Evolutionary conservation across 106 monocot genomes (phyloP), one percentile per base, ranked within the genome.

Genomic region (Agapanthus africanus): DNA sequence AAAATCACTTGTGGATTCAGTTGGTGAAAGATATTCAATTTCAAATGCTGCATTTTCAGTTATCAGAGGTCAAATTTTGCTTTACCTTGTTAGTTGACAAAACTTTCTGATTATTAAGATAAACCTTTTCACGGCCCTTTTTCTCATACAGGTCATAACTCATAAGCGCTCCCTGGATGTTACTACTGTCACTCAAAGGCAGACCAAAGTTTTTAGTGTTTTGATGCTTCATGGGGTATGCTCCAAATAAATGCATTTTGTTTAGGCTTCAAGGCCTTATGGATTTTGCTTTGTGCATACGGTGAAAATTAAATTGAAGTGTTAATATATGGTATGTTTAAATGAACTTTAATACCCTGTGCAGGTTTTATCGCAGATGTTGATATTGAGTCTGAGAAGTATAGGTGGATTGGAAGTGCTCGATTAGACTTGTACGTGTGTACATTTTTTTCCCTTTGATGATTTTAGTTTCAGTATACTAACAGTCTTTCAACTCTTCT

Each of bases 221-320:
- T 71, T 95, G 75, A 85, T 91, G 91, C 83, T 95, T 33, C 88
- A 66, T 95, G 95, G 95, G 95, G 94, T 95, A 90, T 74, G 70
- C 6, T 44, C 7, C 42, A n/a, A n/a, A n/a, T n/a, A n/a, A n/a
- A n/a, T n/a, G n/a, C n/a, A n/a, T n/a, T n/a, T n/a, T n/a, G n/a
- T n/a, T n/a, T n/a, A n/a, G n/a, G n/a, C 15, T 59, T 42, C 15
- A 26, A 6, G 5, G 18, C 11, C 30, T 22, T 47, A 18, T 18
- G 31, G 19, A 27, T 31, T 22, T 33, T 68, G 50, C 34, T 68
- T 26, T 16, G 11, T 41, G 19, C n/a, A n/a, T n/a, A 18, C 0
- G n/a, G n/a, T 18, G 13, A 57, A n/a, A 57, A 18, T 49, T 32
- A 33, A 9, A 59, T 59, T 61, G 42, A 91, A 44, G 11, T 38